phyloP scores from a whole-genome alignment of 2,329 filamentous ascomycete species.

The Cordyceps militaris region DNA sequence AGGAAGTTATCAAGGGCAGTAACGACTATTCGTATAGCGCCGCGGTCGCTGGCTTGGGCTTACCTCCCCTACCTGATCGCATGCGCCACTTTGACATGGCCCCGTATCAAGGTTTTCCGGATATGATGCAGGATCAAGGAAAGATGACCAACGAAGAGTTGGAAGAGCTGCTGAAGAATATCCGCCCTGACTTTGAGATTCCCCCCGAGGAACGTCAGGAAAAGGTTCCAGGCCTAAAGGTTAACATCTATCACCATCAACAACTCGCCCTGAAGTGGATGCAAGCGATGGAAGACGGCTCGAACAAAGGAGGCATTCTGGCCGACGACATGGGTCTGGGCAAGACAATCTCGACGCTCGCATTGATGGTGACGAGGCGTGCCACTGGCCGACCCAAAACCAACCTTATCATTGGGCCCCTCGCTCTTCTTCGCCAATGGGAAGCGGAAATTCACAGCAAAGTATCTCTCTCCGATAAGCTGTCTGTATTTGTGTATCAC shows the following conservation, averaged over 20 bases:
- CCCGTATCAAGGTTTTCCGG: too few relatives aligned
- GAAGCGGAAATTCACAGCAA: constrained; percentile 69
- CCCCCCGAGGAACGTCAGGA: constrained; percentile 55
- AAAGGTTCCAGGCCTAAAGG: constrained; percentile 62
- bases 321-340: constrained; percentile 92
- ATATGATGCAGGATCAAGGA: neutral
- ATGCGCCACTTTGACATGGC: too few relatives aligned
- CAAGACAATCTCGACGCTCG: constrained; percentile 79
- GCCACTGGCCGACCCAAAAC: constrained; percentile 48
- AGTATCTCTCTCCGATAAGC: constrained; percentile 48
- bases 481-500: constrained; percentile 66
- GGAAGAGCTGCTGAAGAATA: constrained; percentile 62
- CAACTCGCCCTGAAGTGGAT: constrained; percentile 79
- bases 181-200: constrained; percentile 63
- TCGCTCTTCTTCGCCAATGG: constrained; percentile 79
- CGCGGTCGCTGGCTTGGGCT: constrained; percentile 27
- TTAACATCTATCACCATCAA: constrained; percentile 72
- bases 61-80: constrained; percentile 26
- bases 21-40: constrained; percentile 29
- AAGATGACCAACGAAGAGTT: constrained; percentile 54
- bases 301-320: constrained; percentile 80
- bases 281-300: constrained; percentile 67
- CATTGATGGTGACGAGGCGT: constrained; percentile 65
- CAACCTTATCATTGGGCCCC: constrained; percentile 74
- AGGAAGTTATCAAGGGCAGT: constrained; percentile 20